These are phyloP conservation scores for Achaetomium macrosporum DNA, from an alignment of 2,329 filamentous ascomycete species.

Conservation along the genomic window DNA sequence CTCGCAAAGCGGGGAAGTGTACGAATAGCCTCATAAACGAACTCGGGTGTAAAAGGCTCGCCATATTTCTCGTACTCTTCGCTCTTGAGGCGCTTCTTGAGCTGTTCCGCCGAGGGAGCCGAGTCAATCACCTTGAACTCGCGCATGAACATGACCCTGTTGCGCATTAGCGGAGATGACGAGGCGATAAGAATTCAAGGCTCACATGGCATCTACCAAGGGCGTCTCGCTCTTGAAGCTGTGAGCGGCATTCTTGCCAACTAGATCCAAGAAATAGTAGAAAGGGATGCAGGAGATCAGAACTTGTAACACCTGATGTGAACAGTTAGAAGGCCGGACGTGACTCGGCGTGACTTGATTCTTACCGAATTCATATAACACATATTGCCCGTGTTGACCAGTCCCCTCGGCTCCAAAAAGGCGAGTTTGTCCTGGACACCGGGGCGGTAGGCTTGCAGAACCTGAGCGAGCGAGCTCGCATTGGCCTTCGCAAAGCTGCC, in stretches of 20 bases:
- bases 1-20: constrained; percentile 80
- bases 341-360: constrained; percentile 13
- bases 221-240: constrained; percentile 96
- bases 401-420: constrained; percentile 85
- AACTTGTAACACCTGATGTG: constrained; percentile 80
- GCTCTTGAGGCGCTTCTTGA: constrained; percentile 68
- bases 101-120: constrained; percentile 65
- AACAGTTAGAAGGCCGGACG: constrained; percentile 30
- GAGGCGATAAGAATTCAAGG: constrained; percentile 17
- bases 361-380: constrained; percentile 99
- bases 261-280: constrained; percentile 85
- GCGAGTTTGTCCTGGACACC: constrained; percentile 60
- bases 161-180: constrained; percentile 4
- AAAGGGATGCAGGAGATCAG: constrained; percentile 91
- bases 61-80: constrained; percentile 86
- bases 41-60: constrained; percentile 86
- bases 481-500: constrained; percentile 41
- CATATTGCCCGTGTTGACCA: constrained; percentile 98
- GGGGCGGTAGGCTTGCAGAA: constrained; percentile 67
- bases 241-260: constrained; percentile 75
- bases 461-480: constrained; percentile 64
- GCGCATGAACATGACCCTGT: constrained; percentile 88
- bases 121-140: constrained; percentile 85
- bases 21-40: constrained; percentile 89
- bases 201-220: constrained; percentile 86